phyloP scores from a whole-genome alignment of 306 rosid genomes.

The Comarum palustre region DNA sequence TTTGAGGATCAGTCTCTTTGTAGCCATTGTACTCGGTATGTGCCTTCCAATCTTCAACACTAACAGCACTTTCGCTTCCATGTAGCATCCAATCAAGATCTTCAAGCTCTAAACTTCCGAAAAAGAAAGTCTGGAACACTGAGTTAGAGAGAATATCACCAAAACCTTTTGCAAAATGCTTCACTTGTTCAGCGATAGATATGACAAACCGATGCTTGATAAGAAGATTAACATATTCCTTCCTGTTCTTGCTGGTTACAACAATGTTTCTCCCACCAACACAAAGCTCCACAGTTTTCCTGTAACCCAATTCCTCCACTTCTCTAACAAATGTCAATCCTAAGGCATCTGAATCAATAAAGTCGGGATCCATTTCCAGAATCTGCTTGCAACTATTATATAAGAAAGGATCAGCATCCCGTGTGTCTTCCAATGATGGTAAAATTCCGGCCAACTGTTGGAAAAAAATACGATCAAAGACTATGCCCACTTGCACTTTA shows the following conservation, averaged over 20 bases:
- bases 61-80: slow-evolving; percentile 67
- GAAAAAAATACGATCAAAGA: slow-evolving; percentile 83
- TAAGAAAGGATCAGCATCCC: slow-evolving; percentile 72
- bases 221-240: slow-evolving; percentile 62
- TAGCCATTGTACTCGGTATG: slow-evolving; percentile 84
- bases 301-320: slow-evolving; percentile 79
- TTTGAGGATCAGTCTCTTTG: slow-evolving; percentile 77
- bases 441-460: slow-evolving; percentile 71
- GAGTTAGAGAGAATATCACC: slow-evolving; percentile 64
- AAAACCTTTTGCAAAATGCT: slow-evolving; percentile 73
- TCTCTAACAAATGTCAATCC: slow-evolving; percentile 88
- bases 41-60: slow-evolving; percentile 87
- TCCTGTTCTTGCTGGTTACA: slow-evolving; percentile 73
- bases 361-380: slow-evolving; percentile 72
- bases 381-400: slow-evolving; percentile 78
- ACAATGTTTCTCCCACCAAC: slow-evolving; percentile 57
- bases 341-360: slow-evolving; percentile 80
- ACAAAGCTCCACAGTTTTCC: slow-evolving; percentile 64
- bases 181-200: slow-evolving; percentile 72
- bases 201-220: slow-evolving; percentile 69
- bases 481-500: slow-evolving; percentile 86
- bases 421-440: slow-evolving; percentile 64
- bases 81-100: slow-evolving; percentile 93
- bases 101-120: slow-evolving; percentile 65
- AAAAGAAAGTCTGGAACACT: slow-evolving; percentile 42